phyloP scores from a whole-genome alignment of 164 flowering plant genomes.

The Chloranthus sessilifolius region DNA sequence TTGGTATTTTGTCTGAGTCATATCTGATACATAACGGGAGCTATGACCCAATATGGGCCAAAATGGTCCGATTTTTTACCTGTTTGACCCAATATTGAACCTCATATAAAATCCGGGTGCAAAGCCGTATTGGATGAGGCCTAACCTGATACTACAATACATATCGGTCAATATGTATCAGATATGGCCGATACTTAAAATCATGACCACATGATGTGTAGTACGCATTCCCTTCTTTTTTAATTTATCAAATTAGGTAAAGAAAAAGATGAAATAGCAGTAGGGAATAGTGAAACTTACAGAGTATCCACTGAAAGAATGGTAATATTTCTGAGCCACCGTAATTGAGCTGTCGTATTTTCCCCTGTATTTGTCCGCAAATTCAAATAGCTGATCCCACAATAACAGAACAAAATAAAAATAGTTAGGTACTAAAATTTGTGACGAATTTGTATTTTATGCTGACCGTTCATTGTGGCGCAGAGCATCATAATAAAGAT shows the following conservation, averaged over 20 bases:
- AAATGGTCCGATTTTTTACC: too few relatives aligned
- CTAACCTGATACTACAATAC: too few relatives aligned
- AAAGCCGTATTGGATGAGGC: too few relatives aligned
- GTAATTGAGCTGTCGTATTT: constrained; percentile 88
- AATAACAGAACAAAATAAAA: background rate
- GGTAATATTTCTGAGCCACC: constrained; percentile 85
- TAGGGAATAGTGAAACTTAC: constrained; percentile 32
- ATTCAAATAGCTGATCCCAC: constrained; percentile 76
- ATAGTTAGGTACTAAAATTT: background rate
- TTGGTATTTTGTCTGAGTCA: too few relatives aligned
- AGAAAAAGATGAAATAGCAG: background rate
- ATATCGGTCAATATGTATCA: too few relatives aligned
- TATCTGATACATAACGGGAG: too few relatives aligned
- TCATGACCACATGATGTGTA: too few relatives aligned
- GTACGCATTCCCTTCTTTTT: too few relatives aligned
- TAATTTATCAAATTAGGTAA: background rate
- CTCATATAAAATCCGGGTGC: too few relatives aligned
- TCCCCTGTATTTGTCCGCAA: constrained; percentile 88
- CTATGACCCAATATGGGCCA: too few relatives aligned
- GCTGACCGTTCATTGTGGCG: background rate
- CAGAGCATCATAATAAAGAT: background rate
- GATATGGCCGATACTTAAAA: too few relatives aligned
- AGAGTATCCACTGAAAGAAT: constrained; percentile 81
- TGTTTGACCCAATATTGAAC: too few relatives aligned
- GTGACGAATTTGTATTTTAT: background rate